Evolutionary conservation across 1,139 yeast species (phyloP).

Genomic region (Kurtzmaniella quercitrusa): DNA sequence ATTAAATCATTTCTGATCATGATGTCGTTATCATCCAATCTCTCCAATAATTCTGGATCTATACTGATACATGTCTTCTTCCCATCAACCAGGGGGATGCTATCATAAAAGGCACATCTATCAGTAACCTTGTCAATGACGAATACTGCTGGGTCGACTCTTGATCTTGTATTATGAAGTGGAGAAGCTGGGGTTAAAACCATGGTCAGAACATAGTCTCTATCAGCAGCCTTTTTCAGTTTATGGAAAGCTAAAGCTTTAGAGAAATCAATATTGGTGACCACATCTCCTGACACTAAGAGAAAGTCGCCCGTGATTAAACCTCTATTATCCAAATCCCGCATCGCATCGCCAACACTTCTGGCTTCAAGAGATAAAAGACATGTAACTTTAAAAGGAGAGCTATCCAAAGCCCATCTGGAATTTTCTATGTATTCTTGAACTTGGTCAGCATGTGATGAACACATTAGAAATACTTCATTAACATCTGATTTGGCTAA

Average conservation of each 20-base stretch:
- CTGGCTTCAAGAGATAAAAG: constrained; percentile 83
- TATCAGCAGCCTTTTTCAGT: constrained; percentile 65
- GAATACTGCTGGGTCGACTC: constrained; percentile 78
- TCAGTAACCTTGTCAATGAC: constrained; percentile 68
- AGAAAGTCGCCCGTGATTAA: constrained; percentile 85
- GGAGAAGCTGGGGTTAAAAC: constrained; percentile 83
- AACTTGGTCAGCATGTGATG: constrained; percentile 85
- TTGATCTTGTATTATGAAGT: constrained; percentile 78
- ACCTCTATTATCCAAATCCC: constrained; percentile 90
- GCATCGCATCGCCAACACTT: constrained; percentile 95
- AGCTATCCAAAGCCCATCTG: constrained; percentile 68
- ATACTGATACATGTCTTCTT: constrained; percentile 54
- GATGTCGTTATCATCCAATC: constrained; percentile 60
- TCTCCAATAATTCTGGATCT: constrained; percentile 81
- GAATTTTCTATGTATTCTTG: constrained; percentile 78
- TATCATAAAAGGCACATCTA: constrained; percentile 81
- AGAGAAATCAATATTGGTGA: constrained; percentile 79
- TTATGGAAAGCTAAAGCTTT: constrained; percentile 73
- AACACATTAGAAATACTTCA: constrained; percentile 86
- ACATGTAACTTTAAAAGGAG: constrained; percentile 77
- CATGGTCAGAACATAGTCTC: constrained; percentile 92
- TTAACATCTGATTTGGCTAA: constrained; percentile 86
- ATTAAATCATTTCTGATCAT: constrained; percentile 84
- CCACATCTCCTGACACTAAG: constrained; percentile 89
- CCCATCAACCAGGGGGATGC: constrained; percentile 61